Evolutionary conservation across 768 basidiomycete species (phyloP), one percentile per base, ranked within the genome.

Genomic region (Leccinum ochraceum): DNA sequence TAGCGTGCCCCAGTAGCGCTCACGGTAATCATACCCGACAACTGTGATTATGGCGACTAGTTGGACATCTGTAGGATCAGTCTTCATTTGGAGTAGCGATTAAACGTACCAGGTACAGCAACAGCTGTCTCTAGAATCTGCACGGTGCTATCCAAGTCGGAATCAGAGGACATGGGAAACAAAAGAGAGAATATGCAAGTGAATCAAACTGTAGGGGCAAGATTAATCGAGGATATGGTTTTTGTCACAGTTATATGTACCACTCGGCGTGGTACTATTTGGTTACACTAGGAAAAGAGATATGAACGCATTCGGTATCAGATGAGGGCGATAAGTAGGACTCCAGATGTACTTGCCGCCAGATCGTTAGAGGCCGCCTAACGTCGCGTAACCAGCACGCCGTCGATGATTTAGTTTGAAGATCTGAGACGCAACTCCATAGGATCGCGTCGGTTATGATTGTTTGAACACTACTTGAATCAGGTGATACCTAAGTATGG

Each of bases 21-120:
- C 51, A 61, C 66, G 6, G n/a, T 67, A 67, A 52, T 67, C 66
- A 44, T 67, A 67, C 52, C 56, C 59, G 36, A 67, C 44, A 14
- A 54, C 9, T 22, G 51, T 39, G 24, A 57, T 54, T 13, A 60
- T 50, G 10, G 53, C 30, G 7, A 64, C 66, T 67, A 14, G 4
- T 17, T 17, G 30, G 8, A 16, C 39, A 4, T 7, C 16, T 14
- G 3, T 54, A 11, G 48, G 53, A 28, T 53, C 2, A n/a, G 44
- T 48, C 5, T 1, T 28, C 37, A 24, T 44, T 3, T 1, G 4
- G 20, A 13, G 26, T 11, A 2, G 10, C 30, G 5, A 14, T 39
- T 9, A 17, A 7, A 7, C 60, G 2, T 54, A 65, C 64, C 28
- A 2, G 59, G 46, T 30, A 32, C 9, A 44, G 14, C 58, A 39